Evolutionary conservation across 1,284 basidiomycete species (phyloP).

Genomic region (Rugosomyces carneus): DNA sequence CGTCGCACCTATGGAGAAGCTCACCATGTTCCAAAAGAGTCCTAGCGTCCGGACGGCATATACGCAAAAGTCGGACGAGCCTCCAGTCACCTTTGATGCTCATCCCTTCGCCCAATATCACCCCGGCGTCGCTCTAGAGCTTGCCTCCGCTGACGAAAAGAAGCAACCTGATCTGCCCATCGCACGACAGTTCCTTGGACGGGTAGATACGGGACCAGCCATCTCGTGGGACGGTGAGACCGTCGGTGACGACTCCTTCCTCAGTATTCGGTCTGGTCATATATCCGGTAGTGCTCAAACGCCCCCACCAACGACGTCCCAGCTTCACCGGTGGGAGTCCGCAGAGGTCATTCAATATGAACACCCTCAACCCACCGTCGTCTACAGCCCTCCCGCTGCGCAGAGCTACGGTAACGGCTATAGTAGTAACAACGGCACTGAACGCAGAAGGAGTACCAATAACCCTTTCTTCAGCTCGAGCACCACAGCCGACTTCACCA

Average conservation of each 20-base stretch:
- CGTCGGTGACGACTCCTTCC: constrained; percentile 41
- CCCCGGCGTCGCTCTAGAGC: constrained; percentile 47
- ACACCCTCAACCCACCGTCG: constrained; percentile 26
- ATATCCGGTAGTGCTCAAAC: constrained; percentile 43
- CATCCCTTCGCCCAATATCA: constrained; percentile 46
- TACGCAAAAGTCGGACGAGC: constrained; percentile 34
- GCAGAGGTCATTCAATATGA: constrained; percentile 55
- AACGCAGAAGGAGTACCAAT: constrained; percentile 33
- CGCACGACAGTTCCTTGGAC: constrained; percentile 38
- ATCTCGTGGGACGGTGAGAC: constrained; percentile 55
- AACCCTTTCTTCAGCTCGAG: constrained; percentile 62
- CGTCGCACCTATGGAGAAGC: constrained; percentile 44
- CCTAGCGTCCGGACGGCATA: constrained; percentile 48
- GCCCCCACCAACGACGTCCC: constrained; percentile 43
- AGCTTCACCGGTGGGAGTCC: constrained; percentile 60
- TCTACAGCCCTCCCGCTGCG: constrained; percentile 40
- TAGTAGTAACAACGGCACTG: constrained; percentile 6
- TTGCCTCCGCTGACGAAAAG: constrained; percentile 26
- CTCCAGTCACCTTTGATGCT: constrained; percentile 26
- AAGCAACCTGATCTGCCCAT: constrained; percentile 27
- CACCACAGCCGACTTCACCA: constrained; percentile 17
- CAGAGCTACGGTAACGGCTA: no score
- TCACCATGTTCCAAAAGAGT: constrained; percentile 65
- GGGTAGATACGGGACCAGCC: constrained; percentile 28
- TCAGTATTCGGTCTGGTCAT: constrained; percentile 38